Conservation (phyloP, 2,329 filamentous ascomycete genomes). For the Trichoderma lentiforme region DNA sequence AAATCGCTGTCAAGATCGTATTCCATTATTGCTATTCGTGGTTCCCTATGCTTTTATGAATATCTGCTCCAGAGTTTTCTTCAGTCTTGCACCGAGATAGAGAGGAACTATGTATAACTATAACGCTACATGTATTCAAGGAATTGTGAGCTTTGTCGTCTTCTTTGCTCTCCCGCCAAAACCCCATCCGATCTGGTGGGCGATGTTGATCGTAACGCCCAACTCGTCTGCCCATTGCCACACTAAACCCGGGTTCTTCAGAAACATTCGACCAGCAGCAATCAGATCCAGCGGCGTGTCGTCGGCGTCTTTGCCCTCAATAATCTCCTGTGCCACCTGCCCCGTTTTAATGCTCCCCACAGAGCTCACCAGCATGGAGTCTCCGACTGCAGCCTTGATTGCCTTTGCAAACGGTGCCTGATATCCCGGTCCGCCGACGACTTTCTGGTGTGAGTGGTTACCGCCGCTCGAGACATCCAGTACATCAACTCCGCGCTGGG, state of each 20-base stretch:
- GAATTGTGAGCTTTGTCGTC: background rate
- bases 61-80: background rate
- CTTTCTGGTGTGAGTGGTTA: constrained; percentile 47
- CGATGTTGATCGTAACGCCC: constrained; percentile 42
- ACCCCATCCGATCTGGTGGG: constrained; percentile 55
- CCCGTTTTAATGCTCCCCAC: constrained; percentile 49
- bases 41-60: background rate
- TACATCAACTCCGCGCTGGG: constrained; percentile 66
- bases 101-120: background rate
- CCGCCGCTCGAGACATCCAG: constrained; percentile 71
- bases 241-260: constrained; percentile 57
- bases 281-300: constrained; percentile 42
- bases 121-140: background rate
- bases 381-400: constrained; percentile 68
- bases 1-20: background rate
- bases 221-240: constrained; percentile 56
- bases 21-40: background rate
- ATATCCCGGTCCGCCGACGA: constrained; percentile 62
- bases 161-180: constrained; percentile 37
- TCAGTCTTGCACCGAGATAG: background rate
- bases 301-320: constrained; percentile 30
- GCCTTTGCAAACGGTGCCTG: constrained; percentile 68
- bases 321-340: constrained; percentile 44
- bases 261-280: constrained; percentile 51
- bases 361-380: constrained; percentile 46